Evolutionary conservation across 2,329 filamentous ascomycete genomes (phyloP).

Genomic region (Talaromyces sp.): DNA sequence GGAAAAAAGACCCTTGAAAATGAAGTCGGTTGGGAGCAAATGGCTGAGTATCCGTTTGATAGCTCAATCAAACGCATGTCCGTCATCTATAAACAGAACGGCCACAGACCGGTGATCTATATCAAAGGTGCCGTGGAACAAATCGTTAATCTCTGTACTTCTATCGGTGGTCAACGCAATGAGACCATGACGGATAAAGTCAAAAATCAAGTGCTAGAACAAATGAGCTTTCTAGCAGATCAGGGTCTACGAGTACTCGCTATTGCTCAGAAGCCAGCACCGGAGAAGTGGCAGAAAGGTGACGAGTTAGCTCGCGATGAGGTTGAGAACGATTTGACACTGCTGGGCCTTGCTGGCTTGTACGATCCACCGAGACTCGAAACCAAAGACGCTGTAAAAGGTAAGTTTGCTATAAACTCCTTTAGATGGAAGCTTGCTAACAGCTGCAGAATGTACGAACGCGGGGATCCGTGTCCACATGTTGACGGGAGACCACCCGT

Average conservation of each 20-base stretch:
- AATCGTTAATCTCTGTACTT: slow-evolving; percentile 52
- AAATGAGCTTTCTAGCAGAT: slow-evolving; percentile 52
- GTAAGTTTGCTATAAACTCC: slow-evolving; percentile 9
- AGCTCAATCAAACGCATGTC: slow-evolving; percentile 63
- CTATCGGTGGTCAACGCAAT: slow-evolving; percentile 37
- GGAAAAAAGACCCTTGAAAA: slow-evolving; percentile 39
- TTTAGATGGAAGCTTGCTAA: slow-evolving; percentile 8
- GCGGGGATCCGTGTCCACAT: slow-evolving; percentile 55
- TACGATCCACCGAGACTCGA: slow-evolving; percentile 59
- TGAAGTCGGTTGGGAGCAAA: slow-evolving; percentile 43
- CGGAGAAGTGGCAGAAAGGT: slow-evolving; percentile 15
- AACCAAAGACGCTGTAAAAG: slow-evolving; percentile 50
- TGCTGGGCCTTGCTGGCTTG: slow-evolving; percentile 55
- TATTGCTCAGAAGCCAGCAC: slow-evolving; percentile 41
- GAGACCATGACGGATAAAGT: slow-evolving; percentile 34
- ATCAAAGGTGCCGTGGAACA: slow-evolving; percentile 61
- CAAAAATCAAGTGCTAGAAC: slow-evolving; percentile 45
- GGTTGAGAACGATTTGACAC: slow-evolving; percentile 51
- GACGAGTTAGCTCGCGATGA: slow-evolving; percentile 39
- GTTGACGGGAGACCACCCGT: slow-evolving; percentile 54
- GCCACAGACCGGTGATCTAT: slow-evolving; percentile 40
- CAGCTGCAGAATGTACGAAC: slow-evolving; percentile 38
- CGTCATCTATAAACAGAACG: slow-evolving; percentile 47
- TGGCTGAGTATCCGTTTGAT: slow-evolving; percentile 62
- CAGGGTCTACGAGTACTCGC: slow-evolving; percentile 58